Evolutionary conservation across 208 protist genomes (phyloP), one percentile per base, ranked within the genome.

Genomic region (Strigomonas culicis): DNA sequence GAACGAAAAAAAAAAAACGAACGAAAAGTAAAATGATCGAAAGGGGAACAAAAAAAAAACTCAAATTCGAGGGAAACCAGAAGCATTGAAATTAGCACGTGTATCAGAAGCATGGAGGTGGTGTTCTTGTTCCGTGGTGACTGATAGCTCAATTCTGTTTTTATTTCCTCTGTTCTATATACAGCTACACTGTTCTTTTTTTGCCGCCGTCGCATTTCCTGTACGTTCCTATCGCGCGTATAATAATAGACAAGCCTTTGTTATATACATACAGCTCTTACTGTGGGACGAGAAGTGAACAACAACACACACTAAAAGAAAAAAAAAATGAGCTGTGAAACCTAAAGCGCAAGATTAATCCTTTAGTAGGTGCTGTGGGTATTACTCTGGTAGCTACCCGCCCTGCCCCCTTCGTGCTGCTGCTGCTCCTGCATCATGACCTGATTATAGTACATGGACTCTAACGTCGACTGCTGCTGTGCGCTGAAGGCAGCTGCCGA

Each of bases 371-470:
- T 22, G 43, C n/a, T 10, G 3, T 7, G 25, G 7, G 15, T 27
- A 51, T 28, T 58, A n/a, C 22, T 10, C 34, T 2, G 55, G 22
- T 32, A 6, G 24, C 30, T 8, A 51, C 15, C 19, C 22, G 24
- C 13, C 53, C 27, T 28, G 0, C 44, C 31, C 46, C 28, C 52
- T 34, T 24, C 51, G n/a, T 10, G 31, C 31, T 57, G 57, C 59
- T 83, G 65, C 41, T 77, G 50, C 22, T 76, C 74, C 6, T 75
- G 51, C 30, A 86, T 52, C 30, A 85, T 3, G 52, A 81, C 79
- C 57, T 94, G 88, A 19, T 84, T 75, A 58, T 79, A 88, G 68
- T 91, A 89, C 63, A 92, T 71, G 21, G 56, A 62, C 49, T 83
- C 72, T 57, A 92, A 66, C 8, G 83, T 75, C 15, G 71, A 60